These are phyloP conservation scores for Exophiala bonariae DNA, from an alignment of 2,329 filamentous ascomycete species.

Conservation along the genomic window DNA sequence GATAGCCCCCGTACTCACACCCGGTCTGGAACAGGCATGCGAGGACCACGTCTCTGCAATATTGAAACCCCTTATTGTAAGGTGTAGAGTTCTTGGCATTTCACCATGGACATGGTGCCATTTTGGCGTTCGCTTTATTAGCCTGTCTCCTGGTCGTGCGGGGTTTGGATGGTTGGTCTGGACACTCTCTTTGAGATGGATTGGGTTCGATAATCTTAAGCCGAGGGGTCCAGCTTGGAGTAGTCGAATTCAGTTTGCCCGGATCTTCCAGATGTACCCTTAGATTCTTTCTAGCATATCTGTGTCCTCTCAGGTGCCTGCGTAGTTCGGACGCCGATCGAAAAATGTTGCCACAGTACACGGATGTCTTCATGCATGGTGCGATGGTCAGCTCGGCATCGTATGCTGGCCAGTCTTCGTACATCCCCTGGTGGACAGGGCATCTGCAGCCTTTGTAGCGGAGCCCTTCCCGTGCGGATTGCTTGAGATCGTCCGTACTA, in stretches of 20 bases:
- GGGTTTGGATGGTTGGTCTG: neutral
- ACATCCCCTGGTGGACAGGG: conserved; percentile 23
- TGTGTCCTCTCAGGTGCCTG: conserved; percentile 20
- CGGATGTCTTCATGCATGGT: conserved; percentile 22
- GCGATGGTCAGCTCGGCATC: conserved; percentile 24
- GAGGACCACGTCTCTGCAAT: conserved; percentile 28
- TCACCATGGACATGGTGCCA: neutral
- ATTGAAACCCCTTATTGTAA: conserved; percentile 30
- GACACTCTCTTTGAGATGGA: neutral
- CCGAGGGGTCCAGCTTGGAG: neutral
- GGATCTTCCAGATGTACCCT: neutral
- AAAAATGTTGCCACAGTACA: conserved; percentile 22
- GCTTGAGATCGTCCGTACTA: too few relatives aligned
- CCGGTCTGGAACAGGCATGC: conserved; percentile 25
- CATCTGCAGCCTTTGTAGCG: neutral
- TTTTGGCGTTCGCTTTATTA: too few relatives aligned
- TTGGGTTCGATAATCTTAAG: neutral
- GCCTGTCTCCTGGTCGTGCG: neutral
- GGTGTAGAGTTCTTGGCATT: conserved; percentile 21
- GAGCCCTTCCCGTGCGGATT: too few relatives aligned
- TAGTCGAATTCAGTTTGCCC: neutral
- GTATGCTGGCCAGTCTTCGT: conserved; percentile 22
- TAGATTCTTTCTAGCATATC: conserved; percentile 11
- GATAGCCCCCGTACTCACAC: too few relatives aligned
- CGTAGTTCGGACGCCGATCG: conserved; percentile 11